phyloP scores from a whole-genome alignment of 768 basidiomycete genomes.

The Leccinum truebloodii region DNA sequence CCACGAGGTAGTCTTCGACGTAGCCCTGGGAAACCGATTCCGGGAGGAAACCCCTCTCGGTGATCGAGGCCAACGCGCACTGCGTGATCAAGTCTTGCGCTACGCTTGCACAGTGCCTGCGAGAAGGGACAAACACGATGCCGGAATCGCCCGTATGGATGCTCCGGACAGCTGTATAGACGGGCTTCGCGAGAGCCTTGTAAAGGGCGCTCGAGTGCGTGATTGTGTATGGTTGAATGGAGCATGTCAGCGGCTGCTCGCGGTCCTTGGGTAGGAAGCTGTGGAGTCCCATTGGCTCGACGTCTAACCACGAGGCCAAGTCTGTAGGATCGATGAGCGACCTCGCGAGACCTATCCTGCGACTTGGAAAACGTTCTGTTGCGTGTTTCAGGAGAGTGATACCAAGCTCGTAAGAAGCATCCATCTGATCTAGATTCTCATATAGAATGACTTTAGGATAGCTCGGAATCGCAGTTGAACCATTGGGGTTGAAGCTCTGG shows the following conservation, averaged over 20 bases:
- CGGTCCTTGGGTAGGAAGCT: constrained; percentile 83
- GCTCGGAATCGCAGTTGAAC: constrained; percentile 24
- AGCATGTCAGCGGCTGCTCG: constrained; percentile 71
- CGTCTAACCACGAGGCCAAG: constrained; percentile 81
- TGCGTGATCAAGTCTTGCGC: constrained; percentile 88
- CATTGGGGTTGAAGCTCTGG: constrained; percentile 37
- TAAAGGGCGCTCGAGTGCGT: constrained; percentile 85
- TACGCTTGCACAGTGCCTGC: constrained; percentile 67
- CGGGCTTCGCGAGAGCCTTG: constrained; percentile 91
- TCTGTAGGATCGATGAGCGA: constrained; percentile 82
- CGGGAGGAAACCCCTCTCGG: constrained; percentile 67
- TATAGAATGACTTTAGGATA: constrained; percentile 70
- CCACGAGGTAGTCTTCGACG: constrained; percentile 57
- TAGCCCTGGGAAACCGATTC: constrained; percentile 47
- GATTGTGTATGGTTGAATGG: constrained; percentile 78
- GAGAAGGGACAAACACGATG: constrained; percentile 89
- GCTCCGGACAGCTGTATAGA: constrained; percentile 69
- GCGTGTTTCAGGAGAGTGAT: constrained; percentile 71
- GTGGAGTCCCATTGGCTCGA: constrained; percentile 61
- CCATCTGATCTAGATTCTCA: constrained; percentile 84
- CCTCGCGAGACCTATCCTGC: constrained; percentile 75
- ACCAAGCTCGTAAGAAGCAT: constrained; percentile 78
- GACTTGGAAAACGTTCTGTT: constrained; percentile 59
- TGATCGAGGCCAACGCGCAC: constrained; percentile 73
- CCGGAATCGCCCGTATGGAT: constrained; percentile 48